Evolutionary conservation across 2,329 filamentous ascomycete species (phyloP), one percentile per base, ranked within the genome.

Genomic region (Penicillium sp.): DNA sequence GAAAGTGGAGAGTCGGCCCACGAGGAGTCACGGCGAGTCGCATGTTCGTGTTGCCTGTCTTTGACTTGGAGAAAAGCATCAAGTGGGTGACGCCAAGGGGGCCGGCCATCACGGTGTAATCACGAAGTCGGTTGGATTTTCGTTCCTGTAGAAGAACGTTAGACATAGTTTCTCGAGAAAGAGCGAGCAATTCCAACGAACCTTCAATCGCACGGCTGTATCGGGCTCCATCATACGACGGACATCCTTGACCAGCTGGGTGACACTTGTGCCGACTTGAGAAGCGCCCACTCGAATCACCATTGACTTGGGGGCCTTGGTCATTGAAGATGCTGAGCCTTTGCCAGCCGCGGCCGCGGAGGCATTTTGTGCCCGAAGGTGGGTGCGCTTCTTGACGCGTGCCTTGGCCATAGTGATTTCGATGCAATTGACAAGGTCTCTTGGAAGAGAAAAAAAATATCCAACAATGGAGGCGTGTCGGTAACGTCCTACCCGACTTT

Each of bases 281-380:
- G 90, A 87, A 60, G 90, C 91, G 61, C 93, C 93, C 62, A 96
- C 90, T 59, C 93, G 88, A 70, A 98, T 95, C 49, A 98, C 91
- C 91, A 98, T 96, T 67, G 86, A 94, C 78, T 96, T 96, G 32
- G 93, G 93, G 44, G 83, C 79, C 55, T 83, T 82, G 45, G 79
- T 76, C 50, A 75, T 77, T 25, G 83, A 79, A 49, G 81, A 79
- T 69, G 83, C 82, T 48, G 81, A 78, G 38, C 77, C 74, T 54
- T 79, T 78, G 43, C 36, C 36, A 39, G 43, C 25, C n/a, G 65
- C 65, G 47, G 62, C 76, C 55, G 54, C 73, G 59, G 61, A 75
- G 61, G 60, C 78, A 60, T 80, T 80, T 45, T 80, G 79, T 43
- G 84, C 81, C 51, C 84, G 83, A 46, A 84, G 71, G 70, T 95